phyloP scores from a whole-genome alignment of 805 yeast genomes.

The Sugiyamaella marilandica region DNA sequence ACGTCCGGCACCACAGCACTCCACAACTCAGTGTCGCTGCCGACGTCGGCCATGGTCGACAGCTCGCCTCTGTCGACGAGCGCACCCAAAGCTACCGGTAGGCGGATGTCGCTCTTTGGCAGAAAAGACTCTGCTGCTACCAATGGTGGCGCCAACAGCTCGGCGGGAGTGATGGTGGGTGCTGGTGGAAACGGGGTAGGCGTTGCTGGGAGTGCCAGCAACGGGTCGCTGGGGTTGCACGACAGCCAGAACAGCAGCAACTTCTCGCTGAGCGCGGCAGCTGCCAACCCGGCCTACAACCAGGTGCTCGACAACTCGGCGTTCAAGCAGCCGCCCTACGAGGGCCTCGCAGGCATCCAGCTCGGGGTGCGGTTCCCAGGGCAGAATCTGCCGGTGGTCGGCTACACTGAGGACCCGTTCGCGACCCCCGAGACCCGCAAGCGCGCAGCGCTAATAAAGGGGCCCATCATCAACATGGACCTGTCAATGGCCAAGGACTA shows the following conservation, averaged over 20 bases:
- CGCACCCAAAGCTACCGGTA: conserved; percentile 2
- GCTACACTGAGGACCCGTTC: conserved; percentile 38
- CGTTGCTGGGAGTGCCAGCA: neutral
- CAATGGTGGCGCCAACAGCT: too few species aligned
- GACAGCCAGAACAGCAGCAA: conserved; percentile 1
- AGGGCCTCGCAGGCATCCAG: conserved; percentile 31
- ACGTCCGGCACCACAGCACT: neutral
- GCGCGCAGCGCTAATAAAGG: conserved; percentile 67
- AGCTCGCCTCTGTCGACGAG: conserved; percentile 1
- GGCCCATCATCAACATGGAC: conserved; percentile 83
- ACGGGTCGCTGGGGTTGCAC: neutral
- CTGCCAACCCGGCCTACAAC: conserved; percentile 1
- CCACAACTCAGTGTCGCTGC: conserved; percentile 9
- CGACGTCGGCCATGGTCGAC: conserved; percentile 1
- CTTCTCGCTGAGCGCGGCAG: neutral
- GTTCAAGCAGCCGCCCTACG: conserved; percentile 10
- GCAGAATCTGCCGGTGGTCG: conserved; percentile 44
- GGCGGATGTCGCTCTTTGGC: conserved; percentile 12
- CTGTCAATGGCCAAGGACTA: conserved; percentile 52
- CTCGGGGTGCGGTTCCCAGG: conserved; percentile 39
- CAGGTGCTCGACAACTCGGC: conserved; percentile 9
- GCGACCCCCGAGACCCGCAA: conserved; percentile 68
- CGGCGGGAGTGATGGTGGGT: too few species aligned
- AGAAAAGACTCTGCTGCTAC: conserved; percentile 1
- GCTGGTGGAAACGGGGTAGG: neutral